These are phyloP conservation scores for Dryas drummondii DNA, from an alignment of 306 rosid genomes.

Conservation along the genomic window DNA sequence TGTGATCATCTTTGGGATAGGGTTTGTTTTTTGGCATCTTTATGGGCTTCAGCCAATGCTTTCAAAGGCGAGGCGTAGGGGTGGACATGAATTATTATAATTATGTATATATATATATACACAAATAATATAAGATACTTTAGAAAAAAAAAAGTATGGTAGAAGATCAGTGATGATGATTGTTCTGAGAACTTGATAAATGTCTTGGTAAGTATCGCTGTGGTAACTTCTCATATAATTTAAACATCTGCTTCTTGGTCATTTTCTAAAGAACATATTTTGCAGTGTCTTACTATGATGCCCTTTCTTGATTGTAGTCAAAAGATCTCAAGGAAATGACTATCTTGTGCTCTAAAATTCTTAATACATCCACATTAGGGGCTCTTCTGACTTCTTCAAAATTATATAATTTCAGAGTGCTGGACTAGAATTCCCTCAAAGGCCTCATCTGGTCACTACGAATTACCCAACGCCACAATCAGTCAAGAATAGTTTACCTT, in stretches of 20 bases:
- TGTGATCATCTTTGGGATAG: no score
- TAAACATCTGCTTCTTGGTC: neutral
- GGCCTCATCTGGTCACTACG: constrained; percentile 52
- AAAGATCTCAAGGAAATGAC: constrained; percentile 5
- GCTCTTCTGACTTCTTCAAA: neutral
- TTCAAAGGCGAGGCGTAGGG: no score
- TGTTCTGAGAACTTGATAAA: neutral
- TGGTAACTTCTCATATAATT: neutral
- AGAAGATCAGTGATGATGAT: neutral
- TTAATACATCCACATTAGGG: neutral
- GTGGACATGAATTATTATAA: no score
- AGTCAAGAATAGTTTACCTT: constrained; percentile 37
- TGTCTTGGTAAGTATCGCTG: neutral
- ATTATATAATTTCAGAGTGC: constrained; percentile 61
- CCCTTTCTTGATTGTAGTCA: neutral
- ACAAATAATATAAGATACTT: no score
- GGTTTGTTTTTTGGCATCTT: no score
- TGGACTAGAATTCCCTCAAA: constrained; percentile 81
- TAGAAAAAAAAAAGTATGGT: no score
- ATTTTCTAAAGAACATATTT: neutral
- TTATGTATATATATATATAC: no score
- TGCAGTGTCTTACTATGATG: neutral
- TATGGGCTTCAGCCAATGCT: no score
- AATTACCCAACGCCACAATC: constrained; percentile 51
- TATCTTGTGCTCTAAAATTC: neutral